Base-by-base conservation (phyloP, 352 stramenopile species). In the Aphanomyces stellatus region DNA sequence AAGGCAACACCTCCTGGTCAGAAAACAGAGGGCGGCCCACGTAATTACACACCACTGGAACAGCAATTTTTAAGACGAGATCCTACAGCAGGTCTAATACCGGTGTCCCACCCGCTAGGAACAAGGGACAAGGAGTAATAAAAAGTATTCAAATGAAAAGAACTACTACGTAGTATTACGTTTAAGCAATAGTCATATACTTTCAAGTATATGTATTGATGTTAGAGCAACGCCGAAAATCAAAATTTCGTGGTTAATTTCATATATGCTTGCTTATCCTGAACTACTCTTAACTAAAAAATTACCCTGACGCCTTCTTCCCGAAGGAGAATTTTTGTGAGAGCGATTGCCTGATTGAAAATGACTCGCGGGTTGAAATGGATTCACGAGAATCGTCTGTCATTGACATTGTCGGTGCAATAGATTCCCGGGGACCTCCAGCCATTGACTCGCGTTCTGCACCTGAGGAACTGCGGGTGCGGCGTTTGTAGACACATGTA, bases 401-500 rank as follows among this genome's bases (percentile, higher is more conserved):
- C 19, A 19, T 17, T 6, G n/a, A 31, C 53, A 62, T 62, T 1
- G 53, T 48, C 33, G 27, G 11, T 5, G 53, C 53, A 27, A 62
- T 62, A 19, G 53, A 62, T 46, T 62, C 53, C n/a, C 53, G 53
- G 11, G 49, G 49, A 13, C 17, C 17, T 15, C 49, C 49, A 0
- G 49, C 49, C 53, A 62, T 62, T 8, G 53, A 62, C n/a, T 57
- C 49, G 40, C 17, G 35, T 6, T 57, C 55, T 5, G 55, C 35
- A 46, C 35, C 22, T 2, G 55, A 51, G 10, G 35, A 34, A 15
- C 33, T 35, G 5, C 55, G 55, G 15, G 34, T 51, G 51, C 80
- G 80, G 43, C 79, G 81, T 71, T 88, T 88, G 74, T 88, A 88
- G 28, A 88, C 79, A 57, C 79, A 89, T 59, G 79, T 88, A 61